Conservation (phyloP, 768 basidiomycete genomes). For the Collybia sordida region DNA sequence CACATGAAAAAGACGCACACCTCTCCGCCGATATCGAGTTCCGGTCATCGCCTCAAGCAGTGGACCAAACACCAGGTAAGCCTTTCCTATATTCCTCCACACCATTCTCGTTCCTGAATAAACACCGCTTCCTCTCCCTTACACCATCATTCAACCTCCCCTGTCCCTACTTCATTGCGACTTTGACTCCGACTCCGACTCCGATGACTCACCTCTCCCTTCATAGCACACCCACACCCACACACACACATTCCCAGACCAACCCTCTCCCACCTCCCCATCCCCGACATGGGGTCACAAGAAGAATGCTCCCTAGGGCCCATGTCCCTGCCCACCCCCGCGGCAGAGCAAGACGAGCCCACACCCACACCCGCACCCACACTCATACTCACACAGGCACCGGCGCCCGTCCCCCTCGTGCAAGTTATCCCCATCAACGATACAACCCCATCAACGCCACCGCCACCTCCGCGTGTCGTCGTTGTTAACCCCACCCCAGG, state of each 20-base stretch:
- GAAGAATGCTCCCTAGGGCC: background rate
- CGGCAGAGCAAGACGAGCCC: background rate
- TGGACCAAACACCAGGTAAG: too few species aligned
- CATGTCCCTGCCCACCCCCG: background rate
- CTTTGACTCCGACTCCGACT: background rate
- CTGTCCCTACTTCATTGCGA: too few species aligned
- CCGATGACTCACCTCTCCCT: too few species aligned
- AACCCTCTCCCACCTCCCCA: background rate
- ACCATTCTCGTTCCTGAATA: too few species aligned
- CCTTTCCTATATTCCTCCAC: too few species aligned
- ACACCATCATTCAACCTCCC: too few species aligned
- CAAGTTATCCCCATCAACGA: conserved; percentile 5
- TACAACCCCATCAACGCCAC: conserved; percentile 3
- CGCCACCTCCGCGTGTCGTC: conserved; percentile 53
- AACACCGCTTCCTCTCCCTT: too few species aligned
- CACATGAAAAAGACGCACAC: too few species aligned
- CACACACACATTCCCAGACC: too few species aligned
- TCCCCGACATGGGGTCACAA: background rate
- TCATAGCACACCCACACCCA: too few species aligned
- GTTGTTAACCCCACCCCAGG: conserved; percentile 78
- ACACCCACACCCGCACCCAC: background rate
- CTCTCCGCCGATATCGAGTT: too few species aligned
- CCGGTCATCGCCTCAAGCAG: too few species aligned
- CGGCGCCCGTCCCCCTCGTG: background rate
- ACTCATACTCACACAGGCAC: background rate